phyloP scores from a whole-genome alignment of 805 yeast species.

The Candida ortonii region DNA sequence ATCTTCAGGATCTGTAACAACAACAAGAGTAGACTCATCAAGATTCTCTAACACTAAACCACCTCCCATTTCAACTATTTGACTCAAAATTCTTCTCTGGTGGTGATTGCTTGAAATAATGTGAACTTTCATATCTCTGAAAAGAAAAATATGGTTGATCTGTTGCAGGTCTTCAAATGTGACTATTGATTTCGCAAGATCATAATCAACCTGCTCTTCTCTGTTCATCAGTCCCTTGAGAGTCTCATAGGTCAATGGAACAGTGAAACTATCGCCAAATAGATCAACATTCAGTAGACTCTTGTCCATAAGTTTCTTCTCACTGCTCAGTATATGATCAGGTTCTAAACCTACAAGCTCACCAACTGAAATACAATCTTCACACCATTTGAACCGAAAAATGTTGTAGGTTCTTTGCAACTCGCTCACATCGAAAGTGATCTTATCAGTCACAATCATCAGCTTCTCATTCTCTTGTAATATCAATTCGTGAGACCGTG shows the following conservation, averaged over 20 bases:
- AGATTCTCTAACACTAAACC: constrained; percentile 37
- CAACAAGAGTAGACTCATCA: constrained; percentile 37
- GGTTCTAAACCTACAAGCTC: constrained; percentile 57
- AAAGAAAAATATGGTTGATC: constrained; percentile 21
- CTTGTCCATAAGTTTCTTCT: constrained; percentile 25
- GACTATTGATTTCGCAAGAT: not conserved
- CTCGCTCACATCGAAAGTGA: constrained; percentile 38
- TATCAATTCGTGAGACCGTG: constrained; percentile 36
- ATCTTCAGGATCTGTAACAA: constrained; percentile 27
- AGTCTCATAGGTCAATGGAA: constrained; percentile 28
- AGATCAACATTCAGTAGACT: constrained; percentile 45
- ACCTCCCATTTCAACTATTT: constrained; percentile 40
- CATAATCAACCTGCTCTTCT: not conserved
- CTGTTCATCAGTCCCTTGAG: constrained; percentile 21
- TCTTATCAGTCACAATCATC: constrained; percentile 37
- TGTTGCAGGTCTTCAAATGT: not conserved
- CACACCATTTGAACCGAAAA: constrained; percentile 66
- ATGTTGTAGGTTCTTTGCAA: constrained; percentile 51
- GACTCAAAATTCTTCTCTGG: constrained; percentile 14
- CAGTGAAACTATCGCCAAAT: constrained; percentile 60
- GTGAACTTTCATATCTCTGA: constrained; percentile 35
- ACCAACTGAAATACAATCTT: constrained; percentile 53
- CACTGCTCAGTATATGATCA: constrained; percentile 47
- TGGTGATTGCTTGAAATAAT: constrained; percentile 24
- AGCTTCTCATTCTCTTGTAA: constrained; percentile 15